A percentile compares a stretch with the other conserved stretches of the same genome.
Evolutionary conservation across 225 moss, liverwort and hornwort species (phyloP).

Genomic region (Neckera pumila): DNA sequence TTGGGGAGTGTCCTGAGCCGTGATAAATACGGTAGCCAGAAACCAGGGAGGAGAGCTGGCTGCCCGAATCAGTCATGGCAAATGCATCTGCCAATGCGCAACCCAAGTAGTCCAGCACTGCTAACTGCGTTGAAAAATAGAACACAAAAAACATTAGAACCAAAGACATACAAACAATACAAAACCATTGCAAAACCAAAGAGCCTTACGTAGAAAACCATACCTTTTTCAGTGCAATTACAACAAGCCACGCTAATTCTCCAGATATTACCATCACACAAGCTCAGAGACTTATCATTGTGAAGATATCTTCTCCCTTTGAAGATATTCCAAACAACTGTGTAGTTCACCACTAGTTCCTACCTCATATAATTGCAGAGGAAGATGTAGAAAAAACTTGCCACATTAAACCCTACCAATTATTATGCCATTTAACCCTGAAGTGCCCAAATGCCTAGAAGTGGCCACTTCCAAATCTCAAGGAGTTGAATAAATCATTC

Average conservation of each 20-base stretch:
- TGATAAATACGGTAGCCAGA: constrained; percentile 76
- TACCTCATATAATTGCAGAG: not conserved
- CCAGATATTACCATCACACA: not conserved
- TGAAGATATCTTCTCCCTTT: not conserved
- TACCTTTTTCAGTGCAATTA: not conserved
- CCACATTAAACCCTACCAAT: not conserved
- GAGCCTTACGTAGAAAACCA: not conserved
- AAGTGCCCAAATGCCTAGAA: not conserved
- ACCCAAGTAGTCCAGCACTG: constrained; percentile 78
- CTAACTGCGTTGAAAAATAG: constrained; percentile 36
- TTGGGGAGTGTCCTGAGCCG: constrained; percentile 61
- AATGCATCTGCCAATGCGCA: constrained; percentile 80
- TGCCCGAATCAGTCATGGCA: constrained; percentile 95
- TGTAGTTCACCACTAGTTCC: not conserved
- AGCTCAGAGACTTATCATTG: not conserved
- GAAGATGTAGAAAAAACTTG: not conserved
- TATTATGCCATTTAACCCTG: not conserved
- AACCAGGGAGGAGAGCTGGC: constrained; percentile 81
- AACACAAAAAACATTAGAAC: not conserved
- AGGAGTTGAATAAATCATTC: not conserved
- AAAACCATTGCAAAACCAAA: not conserved
- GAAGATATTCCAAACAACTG: not conserved
- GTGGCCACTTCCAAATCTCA: not conserved
- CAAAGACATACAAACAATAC: not conserved
- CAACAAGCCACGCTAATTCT: not conserved